Percentiles rank a stretch among this genome's conserved stretches.
phyloP scores from a whole-genome alignment of 805 yeast species.

The Pichia deserticola region DNA sequence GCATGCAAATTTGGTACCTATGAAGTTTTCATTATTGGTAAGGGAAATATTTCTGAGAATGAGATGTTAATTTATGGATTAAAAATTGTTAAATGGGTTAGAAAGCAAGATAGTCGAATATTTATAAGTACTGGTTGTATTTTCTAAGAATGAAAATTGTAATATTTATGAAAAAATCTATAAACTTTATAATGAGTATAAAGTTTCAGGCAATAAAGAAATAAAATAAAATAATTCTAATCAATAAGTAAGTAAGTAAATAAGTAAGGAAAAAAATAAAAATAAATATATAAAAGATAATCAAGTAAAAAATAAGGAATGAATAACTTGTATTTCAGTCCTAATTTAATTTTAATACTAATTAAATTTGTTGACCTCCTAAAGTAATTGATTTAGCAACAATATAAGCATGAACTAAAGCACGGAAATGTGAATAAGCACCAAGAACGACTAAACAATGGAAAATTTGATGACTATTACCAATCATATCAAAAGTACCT shows the following conservation, averaged over 20 bases:
- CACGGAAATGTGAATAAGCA: conserved; percentile 65
- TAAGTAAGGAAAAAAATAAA: neutral
- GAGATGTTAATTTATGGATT: conserved; percentile 55
- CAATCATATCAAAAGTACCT: conserved; percentile 60
- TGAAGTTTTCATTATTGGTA: conserved; percentile 54
- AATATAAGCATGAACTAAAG: conserved; percentile 49
- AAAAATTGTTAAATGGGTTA: conserved; percentile 68
- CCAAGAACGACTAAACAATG: conserved; percentile 74
- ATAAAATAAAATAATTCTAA: neutral
- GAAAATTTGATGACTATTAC: conserved; percentile 82
- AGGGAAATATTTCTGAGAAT: conserved; percentile 48
- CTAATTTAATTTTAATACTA: neutral
- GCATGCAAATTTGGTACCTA: conserved; percentile 32
- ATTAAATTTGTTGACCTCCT: conserved; percentile 3
- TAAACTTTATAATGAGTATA: too few species aligned
- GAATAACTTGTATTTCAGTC: too few species aligned
- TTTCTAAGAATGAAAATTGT: neutral
- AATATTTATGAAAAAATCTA: too few species aligned
- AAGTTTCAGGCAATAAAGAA: neutral
- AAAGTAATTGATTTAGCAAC: conserved; percentile 32
- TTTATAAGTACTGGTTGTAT: conserved; percentile 40
- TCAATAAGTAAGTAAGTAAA: too few species aligned
- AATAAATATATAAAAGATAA: neutral
- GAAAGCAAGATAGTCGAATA: conserved; percentile 57
- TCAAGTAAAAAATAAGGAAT: too few species aligned